A percentile compares a stretch with the other conserved stretches of the same genome.
These are phyloP conservation scores for Botrytis byssoidea DNA, from an alignment of 2,329 filamentous ascomycete species.

Conservation along the genomic window DNA sequence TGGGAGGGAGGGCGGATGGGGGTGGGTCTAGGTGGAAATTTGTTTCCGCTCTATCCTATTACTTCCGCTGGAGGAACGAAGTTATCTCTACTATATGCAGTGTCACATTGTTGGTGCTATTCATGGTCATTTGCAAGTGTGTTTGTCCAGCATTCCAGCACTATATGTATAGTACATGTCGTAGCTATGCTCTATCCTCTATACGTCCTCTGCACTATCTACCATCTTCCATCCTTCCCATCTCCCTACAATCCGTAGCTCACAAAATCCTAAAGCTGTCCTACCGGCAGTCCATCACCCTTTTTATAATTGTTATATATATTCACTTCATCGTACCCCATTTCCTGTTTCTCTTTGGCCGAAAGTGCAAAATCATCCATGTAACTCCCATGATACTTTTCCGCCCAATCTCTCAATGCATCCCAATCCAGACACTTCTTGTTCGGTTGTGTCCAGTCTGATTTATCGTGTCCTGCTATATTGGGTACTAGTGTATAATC, in stretches of 20 bases:
- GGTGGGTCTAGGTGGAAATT: not conserved
- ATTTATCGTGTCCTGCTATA: not conserved
- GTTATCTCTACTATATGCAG: not conserved
- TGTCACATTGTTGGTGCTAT: not conserved
- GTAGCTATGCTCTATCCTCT: not conserved
- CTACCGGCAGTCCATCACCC: constrained; percentile 1
- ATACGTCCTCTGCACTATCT: not conserved
- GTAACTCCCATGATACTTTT: not conserved
- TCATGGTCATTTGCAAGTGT: not conserved
- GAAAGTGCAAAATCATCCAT: not conserved
- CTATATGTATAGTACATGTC: not conserved
- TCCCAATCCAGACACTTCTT: constrained; percentile 13
- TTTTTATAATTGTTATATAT: not conserved
- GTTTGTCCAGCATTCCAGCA: not conserved
- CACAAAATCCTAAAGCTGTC: not conserved
- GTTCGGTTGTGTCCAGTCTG: not conserved
- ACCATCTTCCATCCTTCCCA: not conserved
- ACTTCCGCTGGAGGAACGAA: not conserved
- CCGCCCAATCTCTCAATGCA: constrained; percentile 13
- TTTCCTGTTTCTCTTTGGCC: not conserved
- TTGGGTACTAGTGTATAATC: constrained; percentile 20
- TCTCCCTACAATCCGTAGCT: too few species aligned
- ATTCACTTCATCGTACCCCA: not conserved
- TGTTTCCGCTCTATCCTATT: not conserved
- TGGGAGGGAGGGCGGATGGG: not conserved